Conservation (phyloP, 306 rosid genomes). For the Boehmeria nivea region DNA sequence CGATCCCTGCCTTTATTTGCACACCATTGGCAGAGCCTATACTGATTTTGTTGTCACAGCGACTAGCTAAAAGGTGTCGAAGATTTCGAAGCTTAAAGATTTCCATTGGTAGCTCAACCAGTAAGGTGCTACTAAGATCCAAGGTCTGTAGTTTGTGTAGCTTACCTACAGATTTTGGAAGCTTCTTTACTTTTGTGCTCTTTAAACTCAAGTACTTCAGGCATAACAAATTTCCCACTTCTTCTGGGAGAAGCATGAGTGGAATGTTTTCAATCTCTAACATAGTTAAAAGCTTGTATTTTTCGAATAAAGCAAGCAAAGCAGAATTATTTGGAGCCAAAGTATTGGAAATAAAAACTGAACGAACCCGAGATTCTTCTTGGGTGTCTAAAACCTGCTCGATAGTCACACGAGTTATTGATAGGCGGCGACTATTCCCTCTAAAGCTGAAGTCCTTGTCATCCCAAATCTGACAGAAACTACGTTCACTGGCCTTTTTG, state of each 20-base stretch:
- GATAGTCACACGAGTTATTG: not conserved
- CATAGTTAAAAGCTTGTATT: constrained; percentile 1
- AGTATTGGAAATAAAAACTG: not conserved
- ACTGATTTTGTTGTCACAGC: not conserved
- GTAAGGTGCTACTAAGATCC: not conserved
- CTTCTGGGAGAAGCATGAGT: not conserved
- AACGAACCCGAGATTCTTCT: not conserved
- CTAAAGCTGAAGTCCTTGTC: not conserved
- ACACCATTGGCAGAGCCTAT: not conserved
- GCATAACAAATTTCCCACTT: constrained; percentile 1
- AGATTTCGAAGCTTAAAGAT: not conserved
- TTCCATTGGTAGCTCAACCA: not conserved
- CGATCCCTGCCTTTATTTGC: not conserved
- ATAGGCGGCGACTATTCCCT: constrained; percentile 8
- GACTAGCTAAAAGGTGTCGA: not conserved
- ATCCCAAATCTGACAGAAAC: not conserved
- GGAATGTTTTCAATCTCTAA: not conserved
- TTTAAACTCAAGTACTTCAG: constrained; percentile 5
- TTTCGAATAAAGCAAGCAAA: not conserved
- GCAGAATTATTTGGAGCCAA: not conserved
- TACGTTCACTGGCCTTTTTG: not conserved
- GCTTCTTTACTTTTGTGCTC: not conserved
- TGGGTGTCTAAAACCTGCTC: not conserved
- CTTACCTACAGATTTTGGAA: constrained; percentile 9
- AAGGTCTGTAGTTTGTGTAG: constrained; percentile 7